These are phyloP conservation scores for Nicotiana sylvestris DNA, from an alignment of 257 asterid species.

Conservation along the genomic window DNA sequence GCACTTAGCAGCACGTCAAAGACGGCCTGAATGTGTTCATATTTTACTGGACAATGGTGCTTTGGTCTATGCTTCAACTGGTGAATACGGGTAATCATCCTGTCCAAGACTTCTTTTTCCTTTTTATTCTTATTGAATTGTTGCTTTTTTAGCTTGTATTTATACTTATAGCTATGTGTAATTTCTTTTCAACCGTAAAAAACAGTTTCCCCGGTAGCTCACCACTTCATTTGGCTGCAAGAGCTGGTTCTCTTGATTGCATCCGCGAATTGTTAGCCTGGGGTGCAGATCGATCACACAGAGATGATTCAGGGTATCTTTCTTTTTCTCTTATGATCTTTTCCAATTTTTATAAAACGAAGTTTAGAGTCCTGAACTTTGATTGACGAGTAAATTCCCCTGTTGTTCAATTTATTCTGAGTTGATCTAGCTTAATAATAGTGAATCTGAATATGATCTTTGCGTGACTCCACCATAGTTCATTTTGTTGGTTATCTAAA, in stretches of 20 bases:
- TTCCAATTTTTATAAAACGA: background rate
- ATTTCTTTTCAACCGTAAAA: background rate
- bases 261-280: conserved; percentile 84
- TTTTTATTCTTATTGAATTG: background rate
- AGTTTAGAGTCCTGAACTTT: background rate
- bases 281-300: conserved; percentile 85
- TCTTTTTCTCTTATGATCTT: background rate
- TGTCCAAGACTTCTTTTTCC: background rate
- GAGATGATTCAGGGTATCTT: conserved; percentile 85
- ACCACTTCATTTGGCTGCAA: conserved; percentile 98
- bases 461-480: background rate
- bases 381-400: background rate
- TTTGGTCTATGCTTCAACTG: conserved; percentile 78
- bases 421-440: background rate
- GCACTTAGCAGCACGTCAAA: conserved; percentile 92
- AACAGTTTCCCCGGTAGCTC: conserved; percentile 80
- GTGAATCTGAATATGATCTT: background rate
- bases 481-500: background rate
- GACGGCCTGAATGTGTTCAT: conserved; percentile 66
- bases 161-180: background rate
- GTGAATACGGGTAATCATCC: conserved; percentile 58
- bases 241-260: conserved; percentile 95
- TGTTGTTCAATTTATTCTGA: background rate
- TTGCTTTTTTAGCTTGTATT: background rate
- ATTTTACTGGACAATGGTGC: conserved; percentile 74